Base-by-base conservation (phyloP, 148 eudicot genomes). In the Vaccinium corymbosum region DNA sequence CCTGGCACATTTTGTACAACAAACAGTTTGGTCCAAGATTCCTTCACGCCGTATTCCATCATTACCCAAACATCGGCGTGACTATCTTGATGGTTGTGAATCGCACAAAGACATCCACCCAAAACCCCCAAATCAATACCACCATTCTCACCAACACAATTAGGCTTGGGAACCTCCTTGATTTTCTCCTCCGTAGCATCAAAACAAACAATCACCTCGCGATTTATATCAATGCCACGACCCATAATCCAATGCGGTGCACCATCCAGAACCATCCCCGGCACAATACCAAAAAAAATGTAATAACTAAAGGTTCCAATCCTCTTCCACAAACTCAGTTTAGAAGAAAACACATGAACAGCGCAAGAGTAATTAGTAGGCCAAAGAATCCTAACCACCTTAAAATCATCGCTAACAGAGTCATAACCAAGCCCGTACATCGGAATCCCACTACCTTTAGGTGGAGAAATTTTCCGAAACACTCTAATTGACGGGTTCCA, bases 371-470 rank as follows among this genome's bases (percentile, higher is more conserved):
- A 20, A 29, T 32, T 20, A 59, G 1, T 38, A 12, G 57, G 81
- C 35, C 42, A 27, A 79, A 79, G 16, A 15, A 4, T 70, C 81
- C 38, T 79, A 48, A 79, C 53, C 29, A 78, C 81, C 81, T 79
- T 79, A 38, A 79, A 79, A 79, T 79, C 81, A 15, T 53, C 81
- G 15, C 22, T 53, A 79, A 10, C 62, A 29, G 38, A 79, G 51
- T 79, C 64, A 19, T 79, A 55, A 79, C 81, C 19, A 27, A 51
- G 81, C 38, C 81, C 32, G 32, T 29, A 29, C 32, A 29, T 29
- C 32, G 32, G 32, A 29, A 29, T 29, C 32, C 32, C 32, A 29
- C 32, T 29, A 29, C 32, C 32, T 29, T 29, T 29, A 29, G 53
- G 53, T 51, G 29, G n/a, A 19, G 70, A 62, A 9, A 62, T n/a